These are phyloP conservation scores for Hymenoscyphus infarciens DNA, from an alignment of 2,329 filamentous ascomycete genomes.

Conservation along the genomic window DNA sequence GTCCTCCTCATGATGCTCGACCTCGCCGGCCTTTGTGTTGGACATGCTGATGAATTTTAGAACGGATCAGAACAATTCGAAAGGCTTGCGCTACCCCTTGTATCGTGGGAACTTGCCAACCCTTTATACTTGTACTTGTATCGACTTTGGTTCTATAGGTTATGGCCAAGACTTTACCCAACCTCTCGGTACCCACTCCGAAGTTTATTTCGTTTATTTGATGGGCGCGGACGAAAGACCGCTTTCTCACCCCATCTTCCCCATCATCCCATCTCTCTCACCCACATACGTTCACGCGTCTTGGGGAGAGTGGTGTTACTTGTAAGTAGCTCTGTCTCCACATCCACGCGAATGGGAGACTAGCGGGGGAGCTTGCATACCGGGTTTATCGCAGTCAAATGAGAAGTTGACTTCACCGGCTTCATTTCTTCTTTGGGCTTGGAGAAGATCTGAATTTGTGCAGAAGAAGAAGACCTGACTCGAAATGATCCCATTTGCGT, in stretches of 20 bases:
- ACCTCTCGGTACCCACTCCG: neutral
- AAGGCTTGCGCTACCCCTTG: neutral
- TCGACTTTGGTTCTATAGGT: too few species aligned
- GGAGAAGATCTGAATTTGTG: neutral
- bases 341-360: too few species aligned
- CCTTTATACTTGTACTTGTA: neutral
- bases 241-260: neutral
- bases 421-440: neutral
- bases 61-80: neutral
- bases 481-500: neutral
- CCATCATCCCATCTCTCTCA: neutral
- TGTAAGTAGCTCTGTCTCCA: too few species aligned
- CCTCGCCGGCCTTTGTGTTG: neutral
- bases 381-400: neutral
- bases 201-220: neutral
- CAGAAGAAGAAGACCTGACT: neutral
- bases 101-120: neutral
- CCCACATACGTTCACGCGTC: neutral
- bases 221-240: neutral
- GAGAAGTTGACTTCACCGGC: neutral
- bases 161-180: neutral
- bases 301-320: too few species aligned
- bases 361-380: neutral
- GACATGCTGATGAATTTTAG: neutral
- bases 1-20: conserved; percentile 21